Evolutionary conservation across 495 filamentous ascomycete species (phyloP).

Genomic region (Clohesyomyces aquaticus): DNA sequence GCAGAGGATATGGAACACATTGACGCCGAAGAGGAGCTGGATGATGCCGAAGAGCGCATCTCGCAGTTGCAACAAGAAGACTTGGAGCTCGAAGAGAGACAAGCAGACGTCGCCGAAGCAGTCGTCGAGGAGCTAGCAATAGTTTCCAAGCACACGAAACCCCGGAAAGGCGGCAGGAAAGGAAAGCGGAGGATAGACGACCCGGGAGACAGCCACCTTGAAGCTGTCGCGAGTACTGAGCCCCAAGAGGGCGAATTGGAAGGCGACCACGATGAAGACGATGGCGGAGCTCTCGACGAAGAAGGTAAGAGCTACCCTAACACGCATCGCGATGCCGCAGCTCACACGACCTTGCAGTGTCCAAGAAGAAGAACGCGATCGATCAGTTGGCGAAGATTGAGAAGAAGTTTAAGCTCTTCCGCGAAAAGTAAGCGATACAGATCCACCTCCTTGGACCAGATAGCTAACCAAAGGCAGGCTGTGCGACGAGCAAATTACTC

Average conservation of each 20-base stretch:
- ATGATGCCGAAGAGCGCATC: constrained; percentile 28
- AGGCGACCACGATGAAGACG: constrained; percentile 42
- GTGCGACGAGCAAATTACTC: constrained; percentile 81
- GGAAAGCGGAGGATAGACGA: constrained; percentile 44
- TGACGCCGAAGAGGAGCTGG: constrained; percentile 30
- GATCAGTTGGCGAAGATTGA: constrained; percentile 79
- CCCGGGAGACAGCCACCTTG: constrained; percentile 13
- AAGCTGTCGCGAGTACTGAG: constrained; percentile 21
- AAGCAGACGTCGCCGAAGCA: constrained; percentile 33
- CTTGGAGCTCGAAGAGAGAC: constrained; percentile 32
- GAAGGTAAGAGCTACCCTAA: constrained; percentile 27
- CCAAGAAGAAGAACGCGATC: constrained; percentile 78
- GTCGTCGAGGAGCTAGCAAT: constrained; percentile 30
- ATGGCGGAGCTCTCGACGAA: constrained; percentile 36
- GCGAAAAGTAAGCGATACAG: constrained; percentile 70
- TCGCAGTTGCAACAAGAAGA: constrained; percentile 29
- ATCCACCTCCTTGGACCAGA: background rate
- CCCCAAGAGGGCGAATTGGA: constrained; percentile 34
- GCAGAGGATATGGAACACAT: constrained; percentile 28
- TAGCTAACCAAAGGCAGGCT: constrained; percentile 57
- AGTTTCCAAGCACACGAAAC: constrained; percentile 36
- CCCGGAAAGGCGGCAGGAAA: constrained; percentile 41
- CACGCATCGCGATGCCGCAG: background rate
- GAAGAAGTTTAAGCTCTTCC: constrained; percentile 78
- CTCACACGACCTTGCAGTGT: constrained; percentile 55